phyloP scores from a whole-genome alignment of 306 rosid genomes.

The Delonix regia region DNA sequence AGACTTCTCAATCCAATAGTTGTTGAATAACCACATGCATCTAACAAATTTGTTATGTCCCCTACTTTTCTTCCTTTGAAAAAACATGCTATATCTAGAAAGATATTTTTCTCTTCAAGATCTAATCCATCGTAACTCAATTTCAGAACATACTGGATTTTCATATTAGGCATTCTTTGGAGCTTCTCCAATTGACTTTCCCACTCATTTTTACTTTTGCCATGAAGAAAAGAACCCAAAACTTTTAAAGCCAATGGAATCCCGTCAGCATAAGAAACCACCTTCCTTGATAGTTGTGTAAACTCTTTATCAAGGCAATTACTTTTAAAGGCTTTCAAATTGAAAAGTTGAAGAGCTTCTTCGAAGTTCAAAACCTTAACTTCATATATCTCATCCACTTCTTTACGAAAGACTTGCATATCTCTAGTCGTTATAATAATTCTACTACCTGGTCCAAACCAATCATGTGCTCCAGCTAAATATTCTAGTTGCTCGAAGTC shows the following conservation, averaged over 20 bases:
- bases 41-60: background rate
- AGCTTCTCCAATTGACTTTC: background rate
- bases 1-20: background rate
- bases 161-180: background rate
- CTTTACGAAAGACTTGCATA: background rate
- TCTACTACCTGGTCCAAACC: constrained; percentile 1
- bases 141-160: background rate
- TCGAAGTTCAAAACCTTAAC: background rate
- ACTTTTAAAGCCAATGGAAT: background rate
- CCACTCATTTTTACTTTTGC: background rate
- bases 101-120: background rate
- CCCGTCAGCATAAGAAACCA: background rate
- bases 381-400: background rate
- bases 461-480: background rate
- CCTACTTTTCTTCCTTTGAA: background rate
- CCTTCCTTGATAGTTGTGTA: background rate
- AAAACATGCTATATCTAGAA: background rate
- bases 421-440: background rate
- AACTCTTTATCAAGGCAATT: background rate
- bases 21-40: background rate
- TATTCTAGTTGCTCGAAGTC: background rate
- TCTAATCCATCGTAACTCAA: background rate
- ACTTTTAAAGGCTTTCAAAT: background rate
- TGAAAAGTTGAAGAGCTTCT: background rate
- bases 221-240: background rate